Evolutionary conservation across 2,329 filamentous ascomycete genomes (phyloP).

Genomic region (Epichloe glyceriae): DNA sequence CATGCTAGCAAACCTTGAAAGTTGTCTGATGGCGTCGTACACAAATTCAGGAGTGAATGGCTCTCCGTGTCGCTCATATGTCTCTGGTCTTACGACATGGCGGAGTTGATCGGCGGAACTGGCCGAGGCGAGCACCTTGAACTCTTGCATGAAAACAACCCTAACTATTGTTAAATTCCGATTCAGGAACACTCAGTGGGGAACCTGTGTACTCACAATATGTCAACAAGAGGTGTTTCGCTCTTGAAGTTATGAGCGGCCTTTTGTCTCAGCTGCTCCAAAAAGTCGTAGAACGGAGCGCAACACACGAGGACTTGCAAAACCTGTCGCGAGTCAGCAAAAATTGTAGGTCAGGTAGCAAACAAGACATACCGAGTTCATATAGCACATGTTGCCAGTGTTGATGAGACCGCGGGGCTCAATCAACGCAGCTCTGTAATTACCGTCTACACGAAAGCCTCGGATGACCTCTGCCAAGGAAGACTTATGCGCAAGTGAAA

Average conservation of each 20-base stretch:
- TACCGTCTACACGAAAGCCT: constrained; percentile 54
- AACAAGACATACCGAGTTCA: constrained; percentile 81
- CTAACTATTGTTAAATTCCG: constrained; percentile 25
- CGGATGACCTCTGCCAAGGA: constrained; percentile 67
- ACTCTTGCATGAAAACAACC: constrained; percentile 95
- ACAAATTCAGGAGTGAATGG: constrained; percentile 89
- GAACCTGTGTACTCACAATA: constrained; percentile 51
- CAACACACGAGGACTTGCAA: constrained; percentile 93
- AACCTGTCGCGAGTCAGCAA: constrained; percentile 46
- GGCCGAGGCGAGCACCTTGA: constrained; percentile 72
- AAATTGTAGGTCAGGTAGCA: not conserved
- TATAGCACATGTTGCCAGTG: constrained; percentile 98
- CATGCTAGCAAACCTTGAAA: constrained; percentile 87
- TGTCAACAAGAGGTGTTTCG: constrained; percentile 84
- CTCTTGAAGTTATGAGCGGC: constrained; percentile 88
- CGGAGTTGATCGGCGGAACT: constrained; percentile 60
- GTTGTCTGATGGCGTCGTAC: constrained; percentile 77
- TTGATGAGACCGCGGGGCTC: constrained; percentile 91
- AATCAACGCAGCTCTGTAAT: constrained; percentile 63
- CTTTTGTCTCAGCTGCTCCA: constrained; percentile 74
- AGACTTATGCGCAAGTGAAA: constrained; percentile 33
- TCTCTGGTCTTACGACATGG: constrained; percentile 61
- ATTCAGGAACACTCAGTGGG: not conserved
- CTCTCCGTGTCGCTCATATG: constrained; percentile 83
- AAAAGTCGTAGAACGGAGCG: constrained; percentile 84